Evolutionary conservation across 1,139 yeast species (phyloP).

Genomic region (Suhomyces terraborum): DNA sequence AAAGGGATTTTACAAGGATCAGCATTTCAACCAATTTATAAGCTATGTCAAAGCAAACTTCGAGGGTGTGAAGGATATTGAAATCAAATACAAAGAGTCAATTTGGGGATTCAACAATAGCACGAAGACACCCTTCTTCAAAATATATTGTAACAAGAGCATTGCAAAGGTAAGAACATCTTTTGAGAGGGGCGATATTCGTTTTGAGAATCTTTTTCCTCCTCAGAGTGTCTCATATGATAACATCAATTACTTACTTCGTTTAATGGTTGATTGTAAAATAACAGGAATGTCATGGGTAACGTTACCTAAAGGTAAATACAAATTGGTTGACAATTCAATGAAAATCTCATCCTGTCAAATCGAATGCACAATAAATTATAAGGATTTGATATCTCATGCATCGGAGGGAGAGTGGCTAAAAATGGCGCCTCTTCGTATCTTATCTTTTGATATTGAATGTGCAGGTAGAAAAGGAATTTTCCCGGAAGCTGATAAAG

Average conservation of each 20-base stretch:
- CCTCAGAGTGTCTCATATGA: constrained; percentile 75
- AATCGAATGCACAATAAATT: constrained; percentile 73
- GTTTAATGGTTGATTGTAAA: constrained; percentile 90
- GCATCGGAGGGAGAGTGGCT: constrained; percentile 93
- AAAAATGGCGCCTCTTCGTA: constrained; percentile 89
- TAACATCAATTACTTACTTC: constrained; percentile 78
- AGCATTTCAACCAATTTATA: constrained; percentile 51
- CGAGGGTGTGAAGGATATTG: constrained; percentile 62
- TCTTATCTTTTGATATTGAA: constrained; percentile 93
- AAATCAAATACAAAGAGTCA: constrained; percentile 72
- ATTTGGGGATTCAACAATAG: constrained; percentile 93
- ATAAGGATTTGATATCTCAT: constrained; percentile 71
- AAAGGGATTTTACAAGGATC: constrained; percentile 62
- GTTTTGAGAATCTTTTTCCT: constrained; percentile 61
- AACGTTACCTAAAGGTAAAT: constrained; percentile 77
- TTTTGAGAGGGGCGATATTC: constrained; percentile 83
- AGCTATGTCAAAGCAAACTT: constrained; percentile 52
- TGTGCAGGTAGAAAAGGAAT: constrained; percentile 98
- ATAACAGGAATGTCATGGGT: constrained; percentile 98
- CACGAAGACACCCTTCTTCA: constrained; percentile 75
- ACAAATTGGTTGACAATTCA: constrained; percentile 44
- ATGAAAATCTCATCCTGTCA: constrained; percentile 74
- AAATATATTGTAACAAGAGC: constrained; percentile 65
- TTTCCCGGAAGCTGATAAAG: constrained; percentile 92
- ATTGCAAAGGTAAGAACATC: constrained; percentile 70